These are phyloP conservation scores for Dunaliella primolecta DNA, from an alignment of 139 green algal species.

Conservation along the genomic window DNA sequence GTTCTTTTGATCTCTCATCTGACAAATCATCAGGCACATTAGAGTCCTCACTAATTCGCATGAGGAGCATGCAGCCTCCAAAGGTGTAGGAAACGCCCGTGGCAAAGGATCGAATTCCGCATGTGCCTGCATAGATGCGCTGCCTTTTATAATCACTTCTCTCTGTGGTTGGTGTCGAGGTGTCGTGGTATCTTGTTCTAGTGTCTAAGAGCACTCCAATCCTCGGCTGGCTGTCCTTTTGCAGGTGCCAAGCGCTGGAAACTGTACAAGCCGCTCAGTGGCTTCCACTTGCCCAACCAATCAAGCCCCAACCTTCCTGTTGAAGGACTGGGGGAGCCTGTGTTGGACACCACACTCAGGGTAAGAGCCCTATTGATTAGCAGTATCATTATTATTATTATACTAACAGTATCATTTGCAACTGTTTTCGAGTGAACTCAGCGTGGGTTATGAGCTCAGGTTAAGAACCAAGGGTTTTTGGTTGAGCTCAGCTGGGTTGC, in stretches of 20 bases:
- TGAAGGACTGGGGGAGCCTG: slow-evolving; percentile 40
- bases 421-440: not conserved
- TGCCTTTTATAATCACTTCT: too few relatives aligned
- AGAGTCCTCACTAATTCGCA: too few relatives aligned
- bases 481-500: not conserved
- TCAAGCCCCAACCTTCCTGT: slow-evolving; percentile 48
- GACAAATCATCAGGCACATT: too few relatives aligned
- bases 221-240: not conserved
- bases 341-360: slow-evolving; percentile 64
- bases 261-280: slow-evolving; percentile 50
- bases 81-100: too few relatives aligned
- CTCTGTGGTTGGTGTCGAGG: too few relatives aligned
- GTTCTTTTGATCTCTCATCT: too few relatives aligned
- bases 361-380: slow-evolving; percentile 78
- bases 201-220: not conserved
- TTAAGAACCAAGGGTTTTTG: not conserved
- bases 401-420: not conserved
- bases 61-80: too few relatives aligned
- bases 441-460: not conserved
- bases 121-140: too few relatives aligned
- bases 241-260: slow-evolving; percentile 72
- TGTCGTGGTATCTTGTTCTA: too few relatives aligned
- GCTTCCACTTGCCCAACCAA: slow-evolving; percentile 52
- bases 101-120: too few relatives aligned
- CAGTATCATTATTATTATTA: not conserved